Percentiles rank a stretch among this genome's conserved stretches.
Conservation (phyloP, 2,329 filamentous ascomycete species). For the Penicillium sp. region DNA sequence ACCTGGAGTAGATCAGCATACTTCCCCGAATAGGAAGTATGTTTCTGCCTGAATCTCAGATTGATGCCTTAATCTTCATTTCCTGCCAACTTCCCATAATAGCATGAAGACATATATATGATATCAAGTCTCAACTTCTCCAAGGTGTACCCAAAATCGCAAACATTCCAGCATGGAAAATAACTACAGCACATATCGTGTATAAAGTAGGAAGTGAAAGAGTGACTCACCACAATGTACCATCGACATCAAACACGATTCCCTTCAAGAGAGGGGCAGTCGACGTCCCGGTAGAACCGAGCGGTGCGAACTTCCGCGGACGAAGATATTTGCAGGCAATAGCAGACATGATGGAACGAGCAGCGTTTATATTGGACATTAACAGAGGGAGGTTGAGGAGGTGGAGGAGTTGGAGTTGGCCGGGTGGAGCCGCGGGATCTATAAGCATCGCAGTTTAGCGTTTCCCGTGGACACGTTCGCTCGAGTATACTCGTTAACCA, state of each 20-base stretch:
- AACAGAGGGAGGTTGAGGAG: not conserved
- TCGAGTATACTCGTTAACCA: no score
- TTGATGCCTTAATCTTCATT: not conserved
- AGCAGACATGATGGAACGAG: conserved; percentile 18
- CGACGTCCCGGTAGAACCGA: conserved; percentile 31
- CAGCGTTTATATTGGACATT: not conserved
- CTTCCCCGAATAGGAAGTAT: not conserved
- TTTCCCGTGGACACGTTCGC: no score
- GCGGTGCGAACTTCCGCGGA: conserved; percentile 44
- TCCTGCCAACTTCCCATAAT: not conserved
- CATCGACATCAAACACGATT: conserved; percentile 85
- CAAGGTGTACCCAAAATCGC: not conserved
- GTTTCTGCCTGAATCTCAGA: not conserved
- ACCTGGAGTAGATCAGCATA: not conserved
- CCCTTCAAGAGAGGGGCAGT: conserved; percentile 44
- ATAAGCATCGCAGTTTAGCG: not conserved
- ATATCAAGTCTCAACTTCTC: not conserved
- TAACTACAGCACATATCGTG: not conserved
- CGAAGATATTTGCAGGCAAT: conserved; percentile 19
- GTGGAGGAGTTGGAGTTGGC: not conserved
- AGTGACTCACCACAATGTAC: conserved; percentile 69
- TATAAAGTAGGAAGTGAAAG: not conserved
- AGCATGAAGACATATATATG: not conserved
- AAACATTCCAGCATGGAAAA: not conserved
- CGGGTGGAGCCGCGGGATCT: conserved; percentile 4